A percentile compares a stretch with the other conserved stretches of the same genome.
phyloP scores from a whole-genome alignment of 768 basidiomycete genomes.

The Phanerochaete carnosa region DNA sequence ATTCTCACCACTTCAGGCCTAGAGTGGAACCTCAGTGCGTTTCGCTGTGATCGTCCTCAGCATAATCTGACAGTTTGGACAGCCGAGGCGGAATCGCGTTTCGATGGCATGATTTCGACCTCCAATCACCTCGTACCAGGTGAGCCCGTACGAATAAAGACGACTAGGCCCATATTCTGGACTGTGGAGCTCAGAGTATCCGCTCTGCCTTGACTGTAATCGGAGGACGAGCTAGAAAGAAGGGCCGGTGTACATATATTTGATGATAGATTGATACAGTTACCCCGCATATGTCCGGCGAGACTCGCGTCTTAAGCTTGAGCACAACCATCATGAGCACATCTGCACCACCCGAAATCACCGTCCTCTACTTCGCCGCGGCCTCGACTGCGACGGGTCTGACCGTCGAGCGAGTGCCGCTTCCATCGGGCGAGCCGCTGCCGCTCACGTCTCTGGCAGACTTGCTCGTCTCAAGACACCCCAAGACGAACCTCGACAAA shows the following conservation, averaged over 20 bases:
- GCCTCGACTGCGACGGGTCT: conserved; percentile 70
- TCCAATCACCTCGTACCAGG: conserved; percentile 86
- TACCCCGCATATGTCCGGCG: conserved; percentile 3
- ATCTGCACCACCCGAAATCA: conserved; percentile 25
- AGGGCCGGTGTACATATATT: neutral
- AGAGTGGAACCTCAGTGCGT: conserved; percentile 84
- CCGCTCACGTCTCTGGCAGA: conserved; percentile 47
- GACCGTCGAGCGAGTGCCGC: conserved; percentile 46
- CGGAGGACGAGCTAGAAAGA: neutral
- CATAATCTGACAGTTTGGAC: conserved; percentile 1
- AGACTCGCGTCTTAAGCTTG: neutral
- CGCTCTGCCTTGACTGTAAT: neutral
- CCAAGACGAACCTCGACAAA: conserved; percentile 43
- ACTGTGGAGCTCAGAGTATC: conserved; percentile 56
- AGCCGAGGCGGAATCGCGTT: conserved; percentile 69
- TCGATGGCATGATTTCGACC: conserved; percentile 85
- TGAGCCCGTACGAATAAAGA: conserved; percentile 68
- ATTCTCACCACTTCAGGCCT: conserved; percentile 80
- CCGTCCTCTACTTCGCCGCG: conserved; percentile 53
- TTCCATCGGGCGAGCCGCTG: conserved; percentile 41
- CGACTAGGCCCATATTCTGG: conserved; percentile 88
- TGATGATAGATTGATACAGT: neutral
- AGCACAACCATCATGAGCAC: conserved; percentile 13
- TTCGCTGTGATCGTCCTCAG: neutral
- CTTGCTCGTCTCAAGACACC: conserved; percentile 53